Evolutionary conservation across 768 basidiomycete genomes (phyloP).

Genomic region (Boletus subparvulus): DNA sequence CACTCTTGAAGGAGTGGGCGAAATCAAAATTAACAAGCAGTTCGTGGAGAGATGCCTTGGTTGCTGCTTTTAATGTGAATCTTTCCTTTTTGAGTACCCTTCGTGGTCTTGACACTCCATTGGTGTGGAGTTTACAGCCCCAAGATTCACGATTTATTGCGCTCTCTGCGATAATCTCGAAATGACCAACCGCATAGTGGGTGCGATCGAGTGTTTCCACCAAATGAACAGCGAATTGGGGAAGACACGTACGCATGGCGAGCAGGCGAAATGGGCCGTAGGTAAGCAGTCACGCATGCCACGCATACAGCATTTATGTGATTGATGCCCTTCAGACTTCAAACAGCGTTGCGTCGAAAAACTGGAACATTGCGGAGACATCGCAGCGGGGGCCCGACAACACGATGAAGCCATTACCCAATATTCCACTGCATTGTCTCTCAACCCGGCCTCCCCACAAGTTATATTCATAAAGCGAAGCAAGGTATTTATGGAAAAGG

Average conservation of each 20-base stretch:
- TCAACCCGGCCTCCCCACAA: neutral
- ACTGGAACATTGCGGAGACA: neutral
- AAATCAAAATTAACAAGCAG: neutral
- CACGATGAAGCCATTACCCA: neutral
- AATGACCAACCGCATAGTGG: neutral
- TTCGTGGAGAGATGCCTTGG: neutral
- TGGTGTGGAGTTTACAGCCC: neutral
- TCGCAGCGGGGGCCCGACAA: neutral
- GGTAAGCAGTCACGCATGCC: neutral
- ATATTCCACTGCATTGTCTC: neutral
- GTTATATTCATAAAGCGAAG: neutral
- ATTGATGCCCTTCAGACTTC: neutral
- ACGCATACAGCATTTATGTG: neutral
- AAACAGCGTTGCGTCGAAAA: neutral
- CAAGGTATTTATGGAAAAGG: neutral
- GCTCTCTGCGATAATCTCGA: neutral
- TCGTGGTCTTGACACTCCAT: neutral
- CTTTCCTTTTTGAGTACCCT: neutral
- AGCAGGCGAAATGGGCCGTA: neutral
- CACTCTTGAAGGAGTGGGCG: neutral
- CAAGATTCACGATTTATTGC: neutral
- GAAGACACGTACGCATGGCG: neutral
- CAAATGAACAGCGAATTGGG: neutral
- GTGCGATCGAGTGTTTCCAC: neutral
- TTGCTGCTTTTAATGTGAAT: neutral